Percentiles rank a stretch among this genome's conserved stretches.
Evolutionary conservation across 108 stramenopile genomes (phyloP).

Genomic region (Fragilariopsis cylindrus): DNA sequence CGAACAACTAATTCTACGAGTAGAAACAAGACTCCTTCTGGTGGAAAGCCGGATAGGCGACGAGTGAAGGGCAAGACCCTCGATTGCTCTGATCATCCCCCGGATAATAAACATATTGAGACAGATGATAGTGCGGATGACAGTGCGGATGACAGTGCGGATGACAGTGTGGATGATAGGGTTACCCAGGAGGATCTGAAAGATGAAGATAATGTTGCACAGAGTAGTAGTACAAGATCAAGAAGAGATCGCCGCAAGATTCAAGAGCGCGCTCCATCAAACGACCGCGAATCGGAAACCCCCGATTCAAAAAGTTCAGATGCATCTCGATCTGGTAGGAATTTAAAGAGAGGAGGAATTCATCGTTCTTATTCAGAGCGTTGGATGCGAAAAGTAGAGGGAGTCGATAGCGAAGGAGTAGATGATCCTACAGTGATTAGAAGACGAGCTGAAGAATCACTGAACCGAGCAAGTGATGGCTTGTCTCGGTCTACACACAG

Average conservation of each 20-base stretch:
- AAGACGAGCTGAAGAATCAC: constrained; percentile 8
- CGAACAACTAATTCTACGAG: background rate
- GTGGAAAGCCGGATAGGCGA: constrained; percentile 21
- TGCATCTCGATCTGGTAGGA: constrained; percentile 6
- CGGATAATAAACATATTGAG: background rate
- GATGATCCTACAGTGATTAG: constrained; percentile 1
- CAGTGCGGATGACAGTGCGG: background rate
- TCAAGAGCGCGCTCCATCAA: background rate
- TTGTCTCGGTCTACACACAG: constrained; percentile 26
- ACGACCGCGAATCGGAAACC: background rate
- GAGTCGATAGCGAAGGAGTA: constrained; percentile 15
- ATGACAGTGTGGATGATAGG: constrained; percentile 18
- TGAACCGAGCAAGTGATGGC: constrained; percentile 9
- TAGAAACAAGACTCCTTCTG: constrained; percentile 9
- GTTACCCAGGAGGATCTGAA: constrained; percentile 9
- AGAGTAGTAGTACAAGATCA: background rate
- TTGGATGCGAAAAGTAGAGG: constrained; percentile 13
- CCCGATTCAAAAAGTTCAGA: background rate
- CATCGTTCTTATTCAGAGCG: constrained; percentile 23
- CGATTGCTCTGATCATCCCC: constrained; percentile 3
- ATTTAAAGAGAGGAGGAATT: constrained; percentile 8
- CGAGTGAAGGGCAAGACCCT: constrained; percentile 13
- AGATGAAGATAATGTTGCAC: constrained; percentile 13
- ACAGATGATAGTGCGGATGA: constrained; percentile 1
- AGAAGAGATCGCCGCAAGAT: background rate